Percentiles rank a stretch among this genome's conserved stretches.
These are phyloP conservation scores for Lavandula angustifolia DNA, from an alignment of 257 asterid species.

Conservation along the genomic window DNA sequence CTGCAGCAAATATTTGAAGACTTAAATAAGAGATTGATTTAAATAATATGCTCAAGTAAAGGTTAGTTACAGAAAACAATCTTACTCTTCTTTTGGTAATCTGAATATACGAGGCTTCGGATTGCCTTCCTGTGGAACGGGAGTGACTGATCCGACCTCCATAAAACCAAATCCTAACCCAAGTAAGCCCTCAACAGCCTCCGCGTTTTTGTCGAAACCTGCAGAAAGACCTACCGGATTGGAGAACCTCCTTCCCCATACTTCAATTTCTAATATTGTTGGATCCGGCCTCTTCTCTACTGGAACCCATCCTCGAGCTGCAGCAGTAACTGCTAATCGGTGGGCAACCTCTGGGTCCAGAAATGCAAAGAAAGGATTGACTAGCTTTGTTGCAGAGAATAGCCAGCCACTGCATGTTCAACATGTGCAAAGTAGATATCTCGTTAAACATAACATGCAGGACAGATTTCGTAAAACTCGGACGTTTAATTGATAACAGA, in stretches of 20 bases:
- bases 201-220: slow-evolving; percentile 98
- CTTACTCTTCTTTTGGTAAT: slow-evolving; percentile 76
- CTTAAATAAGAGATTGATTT: slow-evolving; percentile 10
- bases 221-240: slow-evolving; percentile 97
- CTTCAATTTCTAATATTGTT: slow-evolving; percentile 59
- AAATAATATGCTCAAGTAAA: background rate
- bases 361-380: slow-evolving; percentile 91
- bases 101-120: slow-evolving; percentile 98
- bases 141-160: slow-evolving; percentile 99
- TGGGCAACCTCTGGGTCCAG: slow-evolving; percentile 97
- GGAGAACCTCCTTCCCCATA: slow-evolving; percentile 98
- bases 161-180: slow-evolving; percentile 97
- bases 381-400: slow-evolving; percentile 89
- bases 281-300: slow-evolving; percentile 91
- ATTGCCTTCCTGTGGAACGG: slow-evolving; percentile 95
- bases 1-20: slow-evolving; percentile 49
- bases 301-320: slow-evolving; percentile 99
- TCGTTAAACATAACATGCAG: background rate
- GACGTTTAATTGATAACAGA: background rate
- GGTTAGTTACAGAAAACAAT: slow-evolving; percentile 10
- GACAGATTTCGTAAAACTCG: background rate
- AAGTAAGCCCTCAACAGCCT: slow-evolving; percentile 95
- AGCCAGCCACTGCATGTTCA: slow-evolving; percentile 90
- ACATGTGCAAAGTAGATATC: slow-evolving; percentile 9
- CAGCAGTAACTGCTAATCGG: slow-evolving; percentile 88